Base-by-base conservation (phyloP, 2,329 filamentous ascomycete species). In the Hymenoscyphus infarciens region DNA sequence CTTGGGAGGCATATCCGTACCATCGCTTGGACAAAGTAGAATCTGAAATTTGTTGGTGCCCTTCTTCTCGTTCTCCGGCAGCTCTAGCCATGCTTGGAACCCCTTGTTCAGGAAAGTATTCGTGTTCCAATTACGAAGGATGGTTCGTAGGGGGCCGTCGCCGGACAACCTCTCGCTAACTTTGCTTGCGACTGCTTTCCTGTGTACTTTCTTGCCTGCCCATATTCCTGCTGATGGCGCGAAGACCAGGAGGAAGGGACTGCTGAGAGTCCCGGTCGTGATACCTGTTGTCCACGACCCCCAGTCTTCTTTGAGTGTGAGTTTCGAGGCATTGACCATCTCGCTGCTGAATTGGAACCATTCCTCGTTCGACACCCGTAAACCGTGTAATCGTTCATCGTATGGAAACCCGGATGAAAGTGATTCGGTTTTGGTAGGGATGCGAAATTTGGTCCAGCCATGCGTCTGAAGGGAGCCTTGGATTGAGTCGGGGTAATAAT, bases 341-440 rank as follows among this genome's bases (percentile, higher is more conserved):
- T 68, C 69, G 39, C 56, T 60, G 5, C 60, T 71, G 52, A 71
- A 71, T 52, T 67, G 61, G 58, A 65, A 57, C 70, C 70, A 72
- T 59, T 71, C 59, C 33, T 70, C 67, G 29, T 64, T 65, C n/a
- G 69, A 66, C 13, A 72, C 58, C 8, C 57, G 39, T 8, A 66
- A 54, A 15, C 63, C 39, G 22, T 64, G 59, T 4, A 72, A 62
- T 42, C 64, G 59, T 25, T 62, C 63, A 52, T 67, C 60, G 49
- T 67, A 71, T 1, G 67, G 65, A 55, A 72, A 72, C 13, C 69
- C 69, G 5, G 70, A 72, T 5, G 69, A 67, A 27, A 72, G 62
- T 2, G 66, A 63, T 38, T 68, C 63, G 13, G 45, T 67, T 49
- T 61, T 69, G 13, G 69, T 72, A 3, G 64, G 54, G 31, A 72